A percentile compares a stretch with the other conserved stretches of the same genome.
phyloP scores from a whole-genome alignment of 306 rosid species.

The Corylus americana region DNA sequence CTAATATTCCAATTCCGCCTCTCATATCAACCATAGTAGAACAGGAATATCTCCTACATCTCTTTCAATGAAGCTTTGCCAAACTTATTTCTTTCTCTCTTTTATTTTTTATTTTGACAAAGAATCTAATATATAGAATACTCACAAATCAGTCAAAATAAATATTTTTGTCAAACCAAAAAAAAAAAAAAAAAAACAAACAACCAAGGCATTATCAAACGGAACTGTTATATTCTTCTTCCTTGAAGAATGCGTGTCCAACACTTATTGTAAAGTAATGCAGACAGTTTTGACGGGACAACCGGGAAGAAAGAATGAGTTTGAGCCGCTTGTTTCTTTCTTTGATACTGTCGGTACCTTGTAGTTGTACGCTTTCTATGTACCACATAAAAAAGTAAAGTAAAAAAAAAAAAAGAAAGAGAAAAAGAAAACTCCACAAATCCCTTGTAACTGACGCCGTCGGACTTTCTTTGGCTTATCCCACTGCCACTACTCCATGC shows the following conservation, averaged over 20 bases:
- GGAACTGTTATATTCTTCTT: conserved; percentile 12
- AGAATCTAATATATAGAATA: too few relatives aligned
- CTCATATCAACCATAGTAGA: too few relatives aligned
- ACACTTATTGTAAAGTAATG: not conserved
- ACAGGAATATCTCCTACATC: too few relatives aligned
- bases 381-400: not conserved
- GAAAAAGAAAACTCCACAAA: not conserved
- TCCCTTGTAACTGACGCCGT: not conserved
- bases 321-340: conserved; percentile 17
- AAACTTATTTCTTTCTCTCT: too few relatives aligned
- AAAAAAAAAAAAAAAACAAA: too few relatives aligned
- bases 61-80: too few relatives aligned
- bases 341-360: conserved; percentile 1
- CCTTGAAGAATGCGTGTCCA: conserved; percentile 14
- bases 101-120: too few relatives aligned
- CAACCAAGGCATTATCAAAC: too few relatives aligned
- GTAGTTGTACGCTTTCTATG: not conserved
- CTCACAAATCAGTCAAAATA: too few relatives aligned
- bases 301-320: not conserved
- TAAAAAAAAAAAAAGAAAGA: too few relatives aligned
- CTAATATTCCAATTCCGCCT: too few relatives aligned
- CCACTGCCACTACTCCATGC: not conserved
- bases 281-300: conserved; percentile 5
- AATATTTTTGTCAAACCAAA: too few relatives aligned
- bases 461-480: not conserved